phyloP scores from a whole-genome alignment of 1,284 basidiomycete species.

The Ganoderma lucidum region DNA sequence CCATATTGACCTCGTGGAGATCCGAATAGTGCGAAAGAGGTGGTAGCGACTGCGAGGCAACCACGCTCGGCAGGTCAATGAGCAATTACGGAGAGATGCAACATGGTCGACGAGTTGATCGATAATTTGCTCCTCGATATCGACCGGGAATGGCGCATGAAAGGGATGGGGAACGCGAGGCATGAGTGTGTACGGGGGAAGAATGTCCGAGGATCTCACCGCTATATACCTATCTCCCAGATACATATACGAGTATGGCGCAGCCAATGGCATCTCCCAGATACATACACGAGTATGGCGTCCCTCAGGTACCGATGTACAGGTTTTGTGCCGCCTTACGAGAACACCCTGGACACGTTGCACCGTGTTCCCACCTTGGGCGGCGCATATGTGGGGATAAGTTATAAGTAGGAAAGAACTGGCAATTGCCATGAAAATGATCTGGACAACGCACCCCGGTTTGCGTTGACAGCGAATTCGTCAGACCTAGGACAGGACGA shows the following conservation, averaged over 20 bases:
- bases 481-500: too few relatives aligned
- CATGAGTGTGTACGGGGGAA: neutral
- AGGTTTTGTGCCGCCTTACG: neutral
- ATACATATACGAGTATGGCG: too few relatives aligned
- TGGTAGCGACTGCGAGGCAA: constrained; percentile 1
- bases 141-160: constrained; percentile 1
- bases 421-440: too few relatives aligned
- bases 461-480: too few relatives aligned
- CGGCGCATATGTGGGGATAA: too few relatives aligned
- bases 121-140: constrained; percentile 5
- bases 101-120: neutral
- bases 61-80: neutral
- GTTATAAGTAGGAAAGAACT: too few relatives aligned
- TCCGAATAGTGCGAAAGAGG: neutral
- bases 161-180: neutral
- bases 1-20: neutral
- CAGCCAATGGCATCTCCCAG: too few relatives aligned
- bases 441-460: too few relatives aligned
- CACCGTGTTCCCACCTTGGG: neutral
- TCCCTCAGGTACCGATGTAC: neutral
- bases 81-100: neutral
- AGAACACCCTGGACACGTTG: neutral
- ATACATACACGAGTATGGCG: too few relatives aligned
- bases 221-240: too few relatives aligned
- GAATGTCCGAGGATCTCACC: neutral